A percentile compares a stretch with the other conserved stretches of the same genome.
Conservation (phyloP, 2,329 filamentous ascomycete species). For the Lecanoromycetidae sp. region DNA sequence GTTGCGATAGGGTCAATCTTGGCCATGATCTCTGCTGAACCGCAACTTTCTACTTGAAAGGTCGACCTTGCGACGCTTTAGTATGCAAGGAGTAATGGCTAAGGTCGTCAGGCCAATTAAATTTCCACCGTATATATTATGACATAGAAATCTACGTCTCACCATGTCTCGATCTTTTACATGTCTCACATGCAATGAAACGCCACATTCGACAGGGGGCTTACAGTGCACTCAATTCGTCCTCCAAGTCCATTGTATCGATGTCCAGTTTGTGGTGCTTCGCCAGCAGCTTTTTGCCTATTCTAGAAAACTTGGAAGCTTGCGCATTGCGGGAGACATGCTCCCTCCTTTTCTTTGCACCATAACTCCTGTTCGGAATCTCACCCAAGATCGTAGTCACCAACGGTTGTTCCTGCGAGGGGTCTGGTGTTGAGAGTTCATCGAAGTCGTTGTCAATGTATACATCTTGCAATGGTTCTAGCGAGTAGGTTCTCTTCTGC, state of each 20-base stretch:
- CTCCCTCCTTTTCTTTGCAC: not conserved
- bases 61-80: not conserved
- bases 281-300: not conserved
- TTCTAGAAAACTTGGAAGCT: not conserved
- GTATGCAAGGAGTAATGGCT: not conserved
- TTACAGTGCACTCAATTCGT: conserved; percentile 9
- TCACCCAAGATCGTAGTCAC: not conserved
- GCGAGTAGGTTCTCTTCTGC: not conserved
- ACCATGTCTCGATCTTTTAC: not conserved
- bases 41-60: not conserved
- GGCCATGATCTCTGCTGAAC: not conserved
- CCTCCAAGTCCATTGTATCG: not conserved
- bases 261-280: not conserved
- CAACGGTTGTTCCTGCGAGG: not conserved
- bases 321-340: not conserved
- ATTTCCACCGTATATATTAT: too few species aligned
- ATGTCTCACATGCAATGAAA: not conserved
- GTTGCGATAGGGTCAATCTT: too few species aligned
- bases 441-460: conserved; percentile 5
- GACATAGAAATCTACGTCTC: too few species aligned
- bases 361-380: not conserved
- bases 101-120: too few species aligned
- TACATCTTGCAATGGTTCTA: not conserved
- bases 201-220: not conserved
- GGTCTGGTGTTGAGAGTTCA: conserved; percentile 6